A percentile compares a stretch with the other conserved stretches of the same genome.
These are phyloP conservation scores for Irpex sp. DNA, from an alignment of 1,284 basidiomycete species.

Conservation along the genomic window DNA sequence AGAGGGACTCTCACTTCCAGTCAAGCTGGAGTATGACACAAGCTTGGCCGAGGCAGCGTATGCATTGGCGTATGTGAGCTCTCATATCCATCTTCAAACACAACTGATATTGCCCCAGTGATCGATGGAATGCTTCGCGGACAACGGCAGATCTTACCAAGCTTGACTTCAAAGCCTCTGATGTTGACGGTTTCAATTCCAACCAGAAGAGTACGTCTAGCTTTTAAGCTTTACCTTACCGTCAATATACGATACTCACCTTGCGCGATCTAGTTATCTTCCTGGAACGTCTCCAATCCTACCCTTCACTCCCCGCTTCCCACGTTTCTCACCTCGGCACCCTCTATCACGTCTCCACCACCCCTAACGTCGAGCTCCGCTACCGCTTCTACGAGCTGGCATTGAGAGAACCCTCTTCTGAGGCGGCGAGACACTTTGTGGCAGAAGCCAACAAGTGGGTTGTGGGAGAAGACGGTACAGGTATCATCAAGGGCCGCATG, in stretches of 20 bases:
- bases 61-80: constrained; percentile 49
- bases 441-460: constrained; percentile 62
- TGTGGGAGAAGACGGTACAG: constrained; percentile 57
- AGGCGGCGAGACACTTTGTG: constrained; percentile 47
- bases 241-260: background rate
- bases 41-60: constrained; percentile 76
- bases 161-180: constrained; percentile 42
- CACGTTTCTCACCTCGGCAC: constrained; percentile 54
- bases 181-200: constrained; percentile 56
- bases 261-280: constrained; percentile 32
- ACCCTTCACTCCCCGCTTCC: constrained; percentile 48
- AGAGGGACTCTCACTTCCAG: constrained; percentile 78
- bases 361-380: constrained; percentile 71
- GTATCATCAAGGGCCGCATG: constrained; percentile 71
- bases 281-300: constrained; percentile 65
- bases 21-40: constrained; percentile 81
- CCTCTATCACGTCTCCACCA: constrained; percentile 50
- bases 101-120: constrained; percentile 10
- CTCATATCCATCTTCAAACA: background rate
- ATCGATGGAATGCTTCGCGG: constrained; percentile 68
- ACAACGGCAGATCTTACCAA: constrained; percentile 38
- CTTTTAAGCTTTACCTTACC: background rate
- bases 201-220: constrained; percentile 59
- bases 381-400: constrained; percentile 69
- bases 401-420: constrained; percentile 45